phyloP scores from a whole-genome alignment of 1,284 basidiomycete genomes.

The Baeospora myosura region DNA sequence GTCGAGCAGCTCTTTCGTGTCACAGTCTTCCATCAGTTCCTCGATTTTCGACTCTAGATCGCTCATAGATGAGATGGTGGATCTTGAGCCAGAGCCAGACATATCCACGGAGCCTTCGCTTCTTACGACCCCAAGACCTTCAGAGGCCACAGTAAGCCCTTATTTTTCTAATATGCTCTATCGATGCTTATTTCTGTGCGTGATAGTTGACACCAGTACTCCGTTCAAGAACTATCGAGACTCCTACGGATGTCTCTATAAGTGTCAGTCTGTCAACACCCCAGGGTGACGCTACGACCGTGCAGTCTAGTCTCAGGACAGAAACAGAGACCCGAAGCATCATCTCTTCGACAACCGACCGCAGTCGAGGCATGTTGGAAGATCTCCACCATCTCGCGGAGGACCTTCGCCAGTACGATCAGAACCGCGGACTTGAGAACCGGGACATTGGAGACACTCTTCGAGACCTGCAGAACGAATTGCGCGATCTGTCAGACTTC shows the following conservation, averaged over 20 bases:
- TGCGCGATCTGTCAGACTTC: slow-evolving; percentile 49
- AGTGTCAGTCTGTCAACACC: slow-evolving; percentile 60
- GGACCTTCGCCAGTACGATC: slow-evolving; percentile 56
- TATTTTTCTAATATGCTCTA: slow-evolving; percentile 5
- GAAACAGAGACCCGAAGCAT: slow-evolving; percentile 19
- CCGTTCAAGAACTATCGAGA: slow-evolving; percentile 19
- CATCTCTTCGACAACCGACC: slow-evolving; percentile 14
- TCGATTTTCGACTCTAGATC: slow-evolving; percentile 28
- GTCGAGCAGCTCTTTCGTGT: slow-evolving; percentile 24
- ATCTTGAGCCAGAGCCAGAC: slow-evolving; percentile 14
- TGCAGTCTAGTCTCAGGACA: slow-evolving; percentile 48
- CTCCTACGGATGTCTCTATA: slow-evolving; percentile 37
- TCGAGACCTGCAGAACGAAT: slow-evolving; percentile 51
- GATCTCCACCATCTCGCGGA: slow-evolving; percentile 63
- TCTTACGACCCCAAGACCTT: slow-evolving; percentile 32
- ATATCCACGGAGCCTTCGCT: slow-evolving; percentile 48
- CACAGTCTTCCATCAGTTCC: slow-evolving; percentile 29
- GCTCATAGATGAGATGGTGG: slow-evolving; percentile 15
- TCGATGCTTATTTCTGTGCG: slow-evolving; percentile 1
- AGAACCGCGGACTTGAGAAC: slow-evolving; percentile 50
- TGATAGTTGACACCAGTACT: too few species aligned
- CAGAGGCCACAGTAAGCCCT: slow-evolving; percentile 29
- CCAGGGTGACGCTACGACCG: slow-evolving; percentile 50
- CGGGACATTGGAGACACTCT: slow-evolving; percentile 55
- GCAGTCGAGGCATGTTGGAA: slow-evolving; percentile 39